Conservation (phyloP, 495 filamentous ascomycete species). For the Podospora pseudopauciseta region DNA sequence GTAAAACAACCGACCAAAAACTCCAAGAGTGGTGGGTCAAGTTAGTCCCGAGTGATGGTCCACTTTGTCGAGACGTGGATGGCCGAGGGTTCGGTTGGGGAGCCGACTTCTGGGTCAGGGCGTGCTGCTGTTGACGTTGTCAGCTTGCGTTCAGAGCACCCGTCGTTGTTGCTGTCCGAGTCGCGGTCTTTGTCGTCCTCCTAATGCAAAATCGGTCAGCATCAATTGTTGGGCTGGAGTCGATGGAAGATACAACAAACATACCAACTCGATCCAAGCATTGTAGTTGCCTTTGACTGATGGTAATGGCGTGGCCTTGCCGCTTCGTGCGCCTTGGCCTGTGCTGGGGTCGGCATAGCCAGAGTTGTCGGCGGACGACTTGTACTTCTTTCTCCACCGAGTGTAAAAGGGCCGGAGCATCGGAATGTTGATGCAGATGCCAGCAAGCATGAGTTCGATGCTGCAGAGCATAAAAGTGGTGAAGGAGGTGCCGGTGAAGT, state of each 20-base stretch:
- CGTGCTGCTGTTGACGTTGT: background rate
- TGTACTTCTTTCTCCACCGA: constrained; percentile 2
- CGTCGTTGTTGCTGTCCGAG: constrained; percentile 4
- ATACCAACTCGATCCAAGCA: constrained; percentile 12
- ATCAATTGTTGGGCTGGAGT: background rate
- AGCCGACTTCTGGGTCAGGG: background rate
- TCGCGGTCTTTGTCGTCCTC: constrained; percentile 8
- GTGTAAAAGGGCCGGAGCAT: constrained; percentile 10
- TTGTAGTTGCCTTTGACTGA: background rate
- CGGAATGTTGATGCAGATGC: constrained; percentile 9
- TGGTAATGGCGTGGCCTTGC: background rate
- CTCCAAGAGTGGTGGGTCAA: background rate
- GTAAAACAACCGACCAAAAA: background rate
- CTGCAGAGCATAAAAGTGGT: constrained; percentile 11
- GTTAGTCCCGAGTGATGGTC: background rate
- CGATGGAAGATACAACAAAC: background rate
- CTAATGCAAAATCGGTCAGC: background rate
- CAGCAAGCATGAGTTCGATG: constrained; percentile 8
- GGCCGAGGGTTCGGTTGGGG: background rate
- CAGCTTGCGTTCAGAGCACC: background rate
- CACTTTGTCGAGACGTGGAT: constrained; percentile 9
- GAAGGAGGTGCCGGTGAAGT: constrained; percentile 8
- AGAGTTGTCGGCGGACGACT: background rate
- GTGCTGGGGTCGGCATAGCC: background rate
- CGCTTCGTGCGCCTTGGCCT: background rate